Conservation (phyloP, 495 filamentous ascomycete species). For the Trypethelium eluteriae region DNA sequence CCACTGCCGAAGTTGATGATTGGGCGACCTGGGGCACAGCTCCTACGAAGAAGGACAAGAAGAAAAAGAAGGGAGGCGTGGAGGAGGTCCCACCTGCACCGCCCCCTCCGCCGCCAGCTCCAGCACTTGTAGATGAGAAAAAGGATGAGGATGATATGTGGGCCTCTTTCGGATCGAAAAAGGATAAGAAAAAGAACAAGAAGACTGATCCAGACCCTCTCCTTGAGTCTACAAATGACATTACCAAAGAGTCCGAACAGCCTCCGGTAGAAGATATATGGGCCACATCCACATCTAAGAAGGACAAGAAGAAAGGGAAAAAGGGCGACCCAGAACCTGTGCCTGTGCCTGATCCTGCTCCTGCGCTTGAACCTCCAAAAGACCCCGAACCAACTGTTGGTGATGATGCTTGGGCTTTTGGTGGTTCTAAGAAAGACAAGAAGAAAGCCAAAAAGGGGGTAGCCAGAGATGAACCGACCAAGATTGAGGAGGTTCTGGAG, state of each 20-base stretch:
- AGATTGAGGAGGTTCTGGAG: slow-evolving; percentile 9
- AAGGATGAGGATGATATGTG: slow-evolving; percentile 5
- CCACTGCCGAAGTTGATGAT: slow-evolving; percentile 1
- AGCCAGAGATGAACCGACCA: slow-evolving; percentile 7
- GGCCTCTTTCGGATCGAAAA: neutral
- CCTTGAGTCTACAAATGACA: neutral
- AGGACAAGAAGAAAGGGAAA: slow-evolving; percentile 25
- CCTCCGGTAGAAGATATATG: neutral
- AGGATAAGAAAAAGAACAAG: slow-evolving; percentile 8
- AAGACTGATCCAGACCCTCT: neutral
- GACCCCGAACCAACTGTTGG: slow-evolving; percentile 21
- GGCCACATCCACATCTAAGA: slow-evolving; percentile 1
- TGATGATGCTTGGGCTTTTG: slow-evolving; percentile 17
- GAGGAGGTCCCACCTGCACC: neutral
- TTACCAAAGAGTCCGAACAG: neutral
- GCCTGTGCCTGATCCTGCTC: slow-evolving; percentile 3
- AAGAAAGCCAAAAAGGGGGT: slow-evolving; percentile 32
- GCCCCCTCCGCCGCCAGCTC: neutral
- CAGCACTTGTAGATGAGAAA: neutral
- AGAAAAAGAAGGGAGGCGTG: slow-evolving; percentile 28
- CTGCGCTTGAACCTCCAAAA: neutral
- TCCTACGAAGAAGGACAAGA: slow-evolving; percentile 21
- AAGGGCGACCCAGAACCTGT: slow-evolving; percentile 8
- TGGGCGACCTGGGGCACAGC: neutral
- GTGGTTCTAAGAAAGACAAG: slow-evolving; percentile 19